Percentiles rank a stretch among this genome's conserved stretches.
Conservation (phyloP, 83 land plant genomes). For the Isoetes engelmannii region DNA sequence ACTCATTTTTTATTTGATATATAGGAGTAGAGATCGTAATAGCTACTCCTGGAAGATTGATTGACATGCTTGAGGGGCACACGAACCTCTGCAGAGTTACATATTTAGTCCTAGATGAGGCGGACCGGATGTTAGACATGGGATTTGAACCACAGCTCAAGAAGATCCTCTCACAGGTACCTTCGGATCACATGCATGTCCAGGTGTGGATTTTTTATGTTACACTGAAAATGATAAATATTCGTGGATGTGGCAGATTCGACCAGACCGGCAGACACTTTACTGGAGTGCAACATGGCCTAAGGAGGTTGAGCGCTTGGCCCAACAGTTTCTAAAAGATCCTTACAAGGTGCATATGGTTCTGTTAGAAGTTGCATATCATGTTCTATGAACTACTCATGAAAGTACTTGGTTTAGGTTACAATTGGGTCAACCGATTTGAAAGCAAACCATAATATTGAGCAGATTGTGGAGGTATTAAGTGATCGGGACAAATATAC, state of each 20-base stretch:
- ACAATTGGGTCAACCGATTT: not conserved
- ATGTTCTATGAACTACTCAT: not conserved
- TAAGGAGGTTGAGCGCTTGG: slow-evolving; percentile 73
- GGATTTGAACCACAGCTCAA: slow-evolving; percentile 75
- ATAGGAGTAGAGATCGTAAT: slow-evolving; percentile 58
- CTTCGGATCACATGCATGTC: not conserved
- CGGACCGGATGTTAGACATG: slow-evolving; percentile 84
- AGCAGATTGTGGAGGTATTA: slow-evolving; percentile 59
- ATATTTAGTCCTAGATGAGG: slow-evolving; percentile 67
- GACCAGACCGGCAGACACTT: slow-evolving; percentile 65
- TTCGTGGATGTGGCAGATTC: slow-evolving; percentile 26
- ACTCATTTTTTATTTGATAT: too few species aligned
- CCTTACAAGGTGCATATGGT: slow-evolving; percentile 48
- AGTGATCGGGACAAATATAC: not conserved
- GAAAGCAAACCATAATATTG: not conserved
- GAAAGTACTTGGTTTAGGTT: not conserved
- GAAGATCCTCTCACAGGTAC: slow-evolving; percentile 32
- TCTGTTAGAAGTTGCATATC: not conserved
- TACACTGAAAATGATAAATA: not conserved
- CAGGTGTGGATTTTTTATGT: not conserved
- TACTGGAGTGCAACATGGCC: slow-evolving; percentile 94
- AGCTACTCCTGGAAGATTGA: slow-evolving; percentile 71
- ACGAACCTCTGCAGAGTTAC: slow-evolving; percentile 49
- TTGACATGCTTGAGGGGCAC: slow-evolving; percentile 55
- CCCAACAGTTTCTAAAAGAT: slow-evolving; percentile 54